Evolutionary conservation across 352 stramenopile species (phyloP).

Genomic region (Pythium sukuiense): DNA sequence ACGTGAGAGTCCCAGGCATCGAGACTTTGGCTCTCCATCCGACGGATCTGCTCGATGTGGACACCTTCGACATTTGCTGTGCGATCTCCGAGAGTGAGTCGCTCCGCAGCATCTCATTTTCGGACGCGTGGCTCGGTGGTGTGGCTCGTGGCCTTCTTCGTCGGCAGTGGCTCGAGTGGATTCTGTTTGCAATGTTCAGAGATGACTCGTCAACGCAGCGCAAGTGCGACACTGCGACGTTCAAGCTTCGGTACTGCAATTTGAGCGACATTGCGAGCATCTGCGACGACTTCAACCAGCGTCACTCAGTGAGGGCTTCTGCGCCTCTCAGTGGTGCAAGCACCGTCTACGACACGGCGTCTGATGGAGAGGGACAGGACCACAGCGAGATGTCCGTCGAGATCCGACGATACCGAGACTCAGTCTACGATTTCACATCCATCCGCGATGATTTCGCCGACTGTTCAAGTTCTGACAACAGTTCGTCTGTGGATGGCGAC

Average conservation of each 20-base stretch:
- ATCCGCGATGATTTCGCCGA: neutral
- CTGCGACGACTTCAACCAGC: neutral
- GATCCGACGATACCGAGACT: neutral
- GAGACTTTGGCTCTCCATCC: conserved; percentile 1
- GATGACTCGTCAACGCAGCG: neutral
- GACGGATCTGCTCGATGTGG: neutral
- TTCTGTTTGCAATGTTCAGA: neutral
- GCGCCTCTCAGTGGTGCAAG: neutral
- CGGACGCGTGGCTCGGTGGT: neutral
- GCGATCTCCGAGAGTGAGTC: neutral
- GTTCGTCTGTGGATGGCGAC: neutral
- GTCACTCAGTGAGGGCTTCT: too few relatives aligned
- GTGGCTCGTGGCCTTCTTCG: neutral
- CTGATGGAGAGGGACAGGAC: neutral
- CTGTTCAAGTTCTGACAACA: too few relatives aligned
- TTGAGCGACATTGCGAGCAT: neutral
- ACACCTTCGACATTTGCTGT: neutral
- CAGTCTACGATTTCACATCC: neutral
- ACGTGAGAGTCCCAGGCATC: neutral
- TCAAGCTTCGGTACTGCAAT: neutral
- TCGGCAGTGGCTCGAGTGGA: neutral
- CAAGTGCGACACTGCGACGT: neutral
- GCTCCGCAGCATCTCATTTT: neutral
- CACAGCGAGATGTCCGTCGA: too few relatives aligned
- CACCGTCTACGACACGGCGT: neutral